These are phyloP conservation scores for Populus ilicifolia DNA, from an alignment of 345 rosid genomes.

Conservation along the genomic window DNA sequence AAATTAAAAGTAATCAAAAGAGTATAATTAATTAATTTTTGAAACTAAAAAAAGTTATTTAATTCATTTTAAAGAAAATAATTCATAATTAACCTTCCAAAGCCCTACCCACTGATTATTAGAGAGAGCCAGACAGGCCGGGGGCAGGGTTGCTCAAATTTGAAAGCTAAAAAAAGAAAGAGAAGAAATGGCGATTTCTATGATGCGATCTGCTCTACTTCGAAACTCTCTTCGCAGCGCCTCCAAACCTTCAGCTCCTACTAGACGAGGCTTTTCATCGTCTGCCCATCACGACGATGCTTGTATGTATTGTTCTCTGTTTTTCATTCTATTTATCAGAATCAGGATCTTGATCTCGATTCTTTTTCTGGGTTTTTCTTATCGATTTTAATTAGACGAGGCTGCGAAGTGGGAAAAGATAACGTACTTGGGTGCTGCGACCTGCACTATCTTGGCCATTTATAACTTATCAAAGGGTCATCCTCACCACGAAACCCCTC, in stretches of 20 bases:
- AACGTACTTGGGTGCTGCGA: slow-evolving; percentile 58
- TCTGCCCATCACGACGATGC: slow-evolving; percentile 73
- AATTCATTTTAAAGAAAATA: no score
- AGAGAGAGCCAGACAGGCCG: no score
- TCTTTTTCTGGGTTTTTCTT: not conserved
- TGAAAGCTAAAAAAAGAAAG: not conserved
- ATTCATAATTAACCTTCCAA: no score
- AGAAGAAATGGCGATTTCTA: slow-evolving; percentile 59
- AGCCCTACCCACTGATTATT: no score
- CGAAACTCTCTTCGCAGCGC: slow-evolving; percentile 54
- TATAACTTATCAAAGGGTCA: slow-evolving; percentile 80
- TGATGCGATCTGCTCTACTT: slow-evolving; percentile 64
- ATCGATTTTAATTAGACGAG: slow-evolving; percentile 45
- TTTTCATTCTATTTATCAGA: not conserved
- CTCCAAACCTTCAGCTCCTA: slow-evolving; percentile 47
- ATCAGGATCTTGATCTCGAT: not conserved
- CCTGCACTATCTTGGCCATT: slow-evolving; percentile 55
- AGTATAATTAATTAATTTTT: no score
- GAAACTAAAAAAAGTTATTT: no score
- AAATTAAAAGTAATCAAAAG: no score
- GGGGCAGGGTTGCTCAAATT: not conserved
- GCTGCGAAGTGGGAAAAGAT: slow-evolving; percentile 94
- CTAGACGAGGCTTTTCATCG: slow-evolving; percentile 65
- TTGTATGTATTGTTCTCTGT: slow-evolving; percentile 35
- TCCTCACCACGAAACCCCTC: slow-evolving; percentile 76